Evolutionary conservation across 179 eudicot species (phyloP), one percentile per base, ranked within the genome.

Genomic region (Nepenthes alata): DNA sequence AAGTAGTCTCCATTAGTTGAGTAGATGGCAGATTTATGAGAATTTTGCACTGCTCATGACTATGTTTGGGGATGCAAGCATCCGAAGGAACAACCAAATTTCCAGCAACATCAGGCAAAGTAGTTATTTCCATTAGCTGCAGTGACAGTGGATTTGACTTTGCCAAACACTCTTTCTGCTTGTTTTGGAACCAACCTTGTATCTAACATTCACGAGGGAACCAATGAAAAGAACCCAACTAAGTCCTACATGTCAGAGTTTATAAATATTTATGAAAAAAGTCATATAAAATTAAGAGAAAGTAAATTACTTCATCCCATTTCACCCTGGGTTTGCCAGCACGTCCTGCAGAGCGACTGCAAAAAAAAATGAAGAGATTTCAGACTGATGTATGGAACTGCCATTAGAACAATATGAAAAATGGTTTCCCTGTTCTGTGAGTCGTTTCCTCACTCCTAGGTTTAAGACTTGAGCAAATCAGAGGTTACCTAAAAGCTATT

Each of bases 271-370:
- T 25, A 53, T 53, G 13, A 36, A 41, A 37, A 45, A 11, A 59
- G 59, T 12, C 37, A 55, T 51, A 55, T n/a, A 44, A 11, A 9
- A 11, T 5, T 45, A 53, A 59, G 36, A 25, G 14, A 37, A 55
- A 48, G 56, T 47, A n/a, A 57, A 59, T 65, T 57, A 91, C 97
- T 83, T 91, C 91, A 66, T 73, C 74, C 89, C 90, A 81, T 75
- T 79, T 91, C 35, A 91, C 75, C 44, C 62, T 13, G 15, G 96
- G 88, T 80, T 88, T 85, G 65, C 97, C 94, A 56, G 84, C 87
- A 62, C 97, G 89, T 70, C 85, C 89, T 50, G 77, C 77, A 47
- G 84, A 85, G 72, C 78, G 74, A 71, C 97, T 91, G 81, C 79
- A 83, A 55, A 56, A 53, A 48, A 57, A 62, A 58, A 14, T 5